Evolutionary conservation across 345 rosid genomes (phyloP), one percentile per base, ranked within the genome.

Genomic region (Schrenkiella parvula): DNA sequence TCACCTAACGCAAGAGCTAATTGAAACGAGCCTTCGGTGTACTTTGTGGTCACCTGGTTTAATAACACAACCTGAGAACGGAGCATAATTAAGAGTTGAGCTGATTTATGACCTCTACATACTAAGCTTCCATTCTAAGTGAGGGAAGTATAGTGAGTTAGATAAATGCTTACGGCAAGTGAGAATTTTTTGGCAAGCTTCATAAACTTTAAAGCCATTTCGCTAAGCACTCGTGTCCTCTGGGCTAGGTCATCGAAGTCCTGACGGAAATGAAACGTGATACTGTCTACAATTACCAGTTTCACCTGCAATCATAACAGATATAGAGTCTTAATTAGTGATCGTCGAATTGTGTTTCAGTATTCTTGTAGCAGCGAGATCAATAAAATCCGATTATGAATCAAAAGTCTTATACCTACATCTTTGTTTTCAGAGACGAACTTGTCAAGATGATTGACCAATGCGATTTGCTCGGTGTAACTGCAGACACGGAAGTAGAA

Each of bases 251-350:
- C 91, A n/a, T 89, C 97, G 81, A 87, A 91, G 82, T 88, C 93
- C 79, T 93, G 99, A 38, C 96, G 97, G 86, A 93, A 89, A 82
- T 91, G 99, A 84, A 91, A 91, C 54, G 99, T 84, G 72, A 93
- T 70, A 59, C 99, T 93, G 71, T 93, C 97, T 19, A 93, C 80
- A 29, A 93, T 70, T 8, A 93, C 85, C 44, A 89, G 44, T 82
- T 89, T 89, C 46, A 93, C 97, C 99, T 93, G 87, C 51, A 64
- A 25, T 3, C 52, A 59, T 12, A 39, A 26, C 10, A 9, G 35
- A 37, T 31, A 23, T 19, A 52, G 19, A 55, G 50, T 22, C 12
- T 39, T 43, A 15, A 8, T 42, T 11, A 70, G 32, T 31, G 28
- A 59, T 18, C 0, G 0, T 60, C 15, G 1, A 57, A 5, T 15